A percentile compares a stretch with the other conserved stretches of the same genome.
Conservation (phyloP, 352 stramenopile species). For the Phytopythium aichiense region DNA sequence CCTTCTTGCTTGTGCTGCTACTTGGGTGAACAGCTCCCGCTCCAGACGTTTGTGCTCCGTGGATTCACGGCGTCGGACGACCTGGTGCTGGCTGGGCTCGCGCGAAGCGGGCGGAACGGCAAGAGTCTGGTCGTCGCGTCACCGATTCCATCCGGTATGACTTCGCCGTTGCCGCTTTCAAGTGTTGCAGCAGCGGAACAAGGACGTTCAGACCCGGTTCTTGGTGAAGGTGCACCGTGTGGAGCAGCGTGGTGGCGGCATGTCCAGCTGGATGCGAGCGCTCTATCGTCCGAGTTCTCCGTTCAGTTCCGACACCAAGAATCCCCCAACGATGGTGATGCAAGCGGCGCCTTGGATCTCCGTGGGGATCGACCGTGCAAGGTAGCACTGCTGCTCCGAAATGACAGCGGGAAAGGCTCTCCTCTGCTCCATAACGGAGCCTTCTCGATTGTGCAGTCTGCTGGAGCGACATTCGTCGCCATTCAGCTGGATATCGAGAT, state of each 20-base stretch:
- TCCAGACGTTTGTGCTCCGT: constrained; percentile 54
- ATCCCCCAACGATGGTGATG: constrained; percentile 3
- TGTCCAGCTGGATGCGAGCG: constrained; percentile 27
- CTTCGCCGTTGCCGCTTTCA: background rate
- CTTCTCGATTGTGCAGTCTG: constrained; percentile 29
- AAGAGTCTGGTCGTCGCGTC: constrained; percentile 25
- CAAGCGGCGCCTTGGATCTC: constrained; percentile 7
- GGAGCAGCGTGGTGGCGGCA: constrained; percentile 50
- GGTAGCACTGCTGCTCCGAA: constrained; percentile 32
- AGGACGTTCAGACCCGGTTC: background rate
- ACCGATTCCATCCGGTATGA: background rate
- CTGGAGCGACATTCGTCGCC: constrained; percentile 16
- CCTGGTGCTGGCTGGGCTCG: constrained; percentile 20
- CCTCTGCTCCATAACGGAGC: constrained; percentile 26
- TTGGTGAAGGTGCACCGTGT: background rate
- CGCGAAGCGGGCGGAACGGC: constrained; percentile 15
- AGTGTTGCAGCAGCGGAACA: background rate
- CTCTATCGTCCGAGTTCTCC: constrained; percentile 40
- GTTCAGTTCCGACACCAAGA: constrained; percentile 26
- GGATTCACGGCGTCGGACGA: constrained; percentile 34
- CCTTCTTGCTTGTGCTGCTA: background rate
- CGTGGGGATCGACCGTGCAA: background rate
- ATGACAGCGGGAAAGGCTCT: constrained; percentile 20
- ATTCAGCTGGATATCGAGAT: constrained; percentile 26
- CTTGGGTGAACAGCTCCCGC: constrained; percentile 26